Evolutionary conservation across 1,284 basidiomycete genomes (phyloP).

Genomic region (Singerocomus inundabilis): DNA sequence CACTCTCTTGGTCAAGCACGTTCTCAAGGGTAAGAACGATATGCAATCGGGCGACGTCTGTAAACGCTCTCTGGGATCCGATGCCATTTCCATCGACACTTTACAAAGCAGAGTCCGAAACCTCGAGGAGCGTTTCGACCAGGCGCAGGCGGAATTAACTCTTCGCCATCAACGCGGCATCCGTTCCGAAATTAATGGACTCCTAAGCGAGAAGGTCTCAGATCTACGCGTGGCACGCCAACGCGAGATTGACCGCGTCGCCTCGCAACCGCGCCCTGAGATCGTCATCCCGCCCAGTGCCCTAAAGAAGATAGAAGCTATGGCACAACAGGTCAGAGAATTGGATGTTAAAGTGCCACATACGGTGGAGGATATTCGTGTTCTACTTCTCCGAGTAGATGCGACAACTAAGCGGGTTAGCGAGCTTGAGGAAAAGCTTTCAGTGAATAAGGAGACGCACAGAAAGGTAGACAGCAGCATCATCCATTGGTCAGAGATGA

Average conservation of each 20-base stretch:
- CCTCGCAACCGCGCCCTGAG: slow-evolving; percentile 15
- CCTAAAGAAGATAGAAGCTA: slow-evolving; percentile 21
- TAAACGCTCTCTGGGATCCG: not conserved
- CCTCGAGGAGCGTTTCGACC: slow-evolving; percentile 33
- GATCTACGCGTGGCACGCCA: slow-evolving; percentile 24
- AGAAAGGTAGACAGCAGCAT: slow-evolving; percentile 16
- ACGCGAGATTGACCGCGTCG: slow-evolving; percentile 20
- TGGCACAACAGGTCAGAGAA: slow-evolving; percentile 14
- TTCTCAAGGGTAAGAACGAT: slow-evolving; percentile 18
- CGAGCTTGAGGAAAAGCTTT: slow-evolving; percentile 25
- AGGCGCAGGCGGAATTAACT: slow-evolving; percentile 32
- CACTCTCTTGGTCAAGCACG: slow-evolving; percentile 21
- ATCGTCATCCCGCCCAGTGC: slow-evolving; percentile 22
- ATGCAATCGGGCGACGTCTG: slow-evolving; percentile 1
- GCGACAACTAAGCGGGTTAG: slow-evolving; percentile 23
- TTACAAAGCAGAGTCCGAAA: slow-evolving; percentile 21
- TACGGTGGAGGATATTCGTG: slow-evolving; percentile 27
- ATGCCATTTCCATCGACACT: slow-evolving; percentile 1
- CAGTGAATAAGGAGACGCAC: slow-evolving; percentile 17
- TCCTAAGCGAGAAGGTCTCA: slow-evolving; percentile 19
- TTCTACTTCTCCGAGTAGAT: slow-evolving; percentile 27
- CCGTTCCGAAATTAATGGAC: slow-evolving; percentile 21
- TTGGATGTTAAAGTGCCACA: slow-evolving; percentile 25
- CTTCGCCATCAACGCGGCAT: slow-evolving; percentile 23
- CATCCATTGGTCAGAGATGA: not conserved